Conservation (phyloP, 306 rosid species). For the Cucurbita ficifolia region DNA sequence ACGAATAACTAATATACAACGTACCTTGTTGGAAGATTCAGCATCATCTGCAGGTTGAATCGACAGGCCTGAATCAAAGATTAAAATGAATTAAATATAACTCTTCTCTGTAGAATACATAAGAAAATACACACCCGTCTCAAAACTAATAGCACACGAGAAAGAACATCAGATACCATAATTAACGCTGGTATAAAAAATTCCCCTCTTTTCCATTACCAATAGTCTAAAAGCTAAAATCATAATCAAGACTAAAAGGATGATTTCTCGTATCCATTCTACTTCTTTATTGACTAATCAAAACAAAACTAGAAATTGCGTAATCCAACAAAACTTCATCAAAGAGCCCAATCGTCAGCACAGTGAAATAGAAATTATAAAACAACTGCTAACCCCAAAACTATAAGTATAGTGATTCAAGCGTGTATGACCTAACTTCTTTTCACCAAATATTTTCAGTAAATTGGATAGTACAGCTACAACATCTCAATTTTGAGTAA, state of each 20-base stretch:
- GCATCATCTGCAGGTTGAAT: conserved; percentile 28
- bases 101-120: neutral
- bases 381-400: neutral
- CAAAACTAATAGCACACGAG: neutral
- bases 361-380: neutral
- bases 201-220: neutral
- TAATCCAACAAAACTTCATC: neutral
- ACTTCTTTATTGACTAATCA: neutral
- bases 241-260: neutral
- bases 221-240: neutral
- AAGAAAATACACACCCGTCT: neutral
- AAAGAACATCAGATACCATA: neutral
- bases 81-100: conserved; percentile 3
- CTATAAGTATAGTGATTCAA: neutral
- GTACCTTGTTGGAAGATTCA: conserved; percentile 59
- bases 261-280: neutral
- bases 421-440: neutral
- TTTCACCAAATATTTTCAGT: neutral
- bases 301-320: neutral
- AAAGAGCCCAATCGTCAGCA: neutral
- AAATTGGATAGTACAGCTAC: neutral
- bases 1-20: neutral
- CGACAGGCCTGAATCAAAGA: conserved; percentile 39
- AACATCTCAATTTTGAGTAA: neutral
- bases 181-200: neutral